These are phyloP conservation scores for Collybiopsis confluens DNA, from an alignment of 768 basidiomycete genomes.

Conservation along the genomic window DNA sequence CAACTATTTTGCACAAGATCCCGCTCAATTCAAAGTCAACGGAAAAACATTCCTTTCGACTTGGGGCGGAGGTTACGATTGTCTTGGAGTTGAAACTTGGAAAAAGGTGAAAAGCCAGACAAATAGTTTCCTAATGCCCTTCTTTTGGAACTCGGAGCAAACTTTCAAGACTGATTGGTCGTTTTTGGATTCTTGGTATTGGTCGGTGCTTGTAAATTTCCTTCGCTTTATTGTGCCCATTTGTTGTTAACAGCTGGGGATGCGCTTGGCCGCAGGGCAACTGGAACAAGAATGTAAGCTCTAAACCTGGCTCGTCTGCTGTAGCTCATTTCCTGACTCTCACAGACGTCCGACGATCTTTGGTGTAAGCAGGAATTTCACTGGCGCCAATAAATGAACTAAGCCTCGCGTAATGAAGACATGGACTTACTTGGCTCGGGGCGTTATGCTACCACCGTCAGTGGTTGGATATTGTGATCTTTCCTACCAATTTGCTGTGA, in stretches of 20 bases:
- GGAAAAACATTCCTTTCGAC: constrained; percentile 57
- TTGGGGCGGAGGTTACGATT: constrained; percentile 46
- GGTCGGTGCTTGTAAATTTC: constrained; percentile 24
- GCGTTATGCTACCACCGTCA: constrained; percentile 42
- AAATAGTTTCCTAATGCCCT: constrained; percentile 47
- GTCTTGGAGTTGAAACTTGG: constrained; percentile 52
- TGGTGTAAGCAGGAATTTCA: constrained; percentile 36
- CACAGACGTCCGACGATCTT: constrained; percentile 38
- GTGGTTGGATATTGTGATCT: constrained; percentile 44
- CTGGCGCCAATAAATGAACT: no score
- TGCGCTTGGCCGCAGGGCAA: constrained; percentile 58
- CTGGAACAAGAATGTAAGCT: constrained; percentile 36
- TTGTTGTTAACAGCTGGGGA: constrained; percentile 40
- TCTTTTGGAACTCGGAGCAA: constrained; percentile 43
- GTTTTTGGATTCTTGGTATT: constrained; percentile 42
- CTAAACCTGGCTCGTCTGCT: no score
- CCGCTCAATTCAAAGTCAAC: constrained; percentile 51
- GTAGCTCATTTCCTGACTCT: no score
- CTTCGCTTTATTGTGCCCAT: not conserved
- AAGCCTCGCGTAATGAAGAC: no score
- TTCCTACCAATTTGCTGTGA: no score
- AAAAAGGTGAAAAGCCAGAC: constrained; percentile 41
- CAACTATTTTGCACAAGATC: constrained; percentile 42
- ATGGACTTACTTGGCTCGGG: constrained; percentile 34
- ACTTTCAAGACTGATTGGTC: constrained; percentile 31